Evolutionary conservation across 2,329 filamentous ascomycete species (phyloP), one percentile per base, ranked within the genome.

Genomic region (Gaeumannomyces tritici): DNA sequence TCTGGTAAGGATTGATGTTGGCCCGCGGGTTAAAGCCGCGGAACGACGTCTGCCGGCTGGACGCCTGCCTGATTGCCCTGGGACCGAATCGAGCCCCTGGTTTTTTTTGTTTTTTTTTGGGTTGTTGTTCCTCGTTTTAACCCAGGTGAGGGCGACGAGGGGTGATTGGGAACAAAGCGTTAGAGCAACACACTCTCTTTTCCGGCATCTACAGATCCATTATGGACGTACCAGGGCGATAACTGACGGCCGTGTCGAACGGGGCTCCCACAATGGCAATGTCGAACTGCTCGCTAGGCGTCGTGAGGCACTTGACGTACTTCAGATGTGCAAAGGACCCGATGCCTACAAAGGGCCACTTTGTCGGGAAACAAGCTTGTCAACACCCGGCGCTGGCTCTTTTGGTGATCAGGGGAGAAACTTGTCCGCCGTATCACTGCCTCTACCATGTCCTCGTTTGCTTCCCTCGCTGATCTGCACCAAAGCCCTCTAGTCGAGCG

Each of bases 1-100:
- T 88, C 55, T 79, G 78, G 76, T 95, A 96, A 0, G 93, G 91
- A 74, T 96, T 97, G 67, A 96, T 82, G 54, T 82, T 83, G 1
- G 91, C 91, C 27, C 91, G 86, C 2, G 89, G 84, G 75, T 96
- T 96, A 82, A 89, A 92, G 70, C 89, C 89, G 55, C 91, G 85
- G 73, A 89, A 90, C 3, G 86, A 83, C 18, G 89, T 91, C 75
- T 96, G 92, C 26, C 92, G 86, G 9, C 88, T 82, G 35, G 90
- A 93, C 55, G 91, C 92, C 54, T 90, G 87, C 62, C 93, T 88
- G 70, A 97, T 96, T 55, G 91, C 90, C 57, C 91, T 86, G 42
- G 93, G 93, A 0, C 93, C 93, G 71, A 96, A 96, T 11, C 93
- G 85, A 21, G 89, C 89, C 54, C 88, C 82, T 79, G 61, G 7